Evolutionary conservation across 495 filamentous ascomycete species (phyloP).

Genomic region (Diplogelasinospora grovesii): DNA sequence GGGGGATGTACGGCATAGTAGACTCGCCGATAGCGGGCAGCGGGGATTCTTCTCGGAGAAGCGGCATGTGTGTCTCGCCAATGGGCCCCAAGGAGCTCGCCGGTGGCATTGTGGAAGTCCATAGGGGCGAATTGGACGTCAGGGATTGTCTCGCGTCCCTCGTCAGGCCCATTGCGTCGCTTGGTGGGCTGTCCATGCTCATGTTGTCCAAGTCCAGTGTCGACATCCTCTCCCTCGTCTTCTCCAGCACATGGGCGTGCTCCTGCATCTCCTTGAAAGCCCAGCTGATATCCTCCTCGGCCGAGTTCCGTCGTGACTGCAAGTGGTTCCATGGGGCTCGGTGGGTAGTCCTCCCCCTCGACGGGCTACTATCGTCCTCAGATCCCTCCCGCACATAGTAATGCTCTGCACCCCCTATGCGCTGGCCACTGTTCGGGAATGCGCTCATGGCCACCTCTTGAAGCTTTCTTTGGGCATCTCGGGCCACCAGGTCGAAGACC

Average conservation of each 20-base stretch:
- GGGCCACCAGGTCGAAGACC: slow-evolving; percentile 66
- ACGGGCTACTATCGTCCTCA: slow-evolving; percentile 31
- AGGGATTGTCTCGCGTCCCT: slow-evolving; percentile 27
- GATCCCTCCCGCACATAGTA: slow-evolving; percentile 49
- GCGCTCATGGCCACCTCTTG: slow-evolving; percentile 43
- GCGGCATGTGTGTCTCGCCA: slow-evolving; percentile 33
- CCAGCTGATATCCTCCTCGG: slow-evolving; percentile 42
- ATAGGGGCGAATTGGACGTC: slow-evolving; percentile 20
- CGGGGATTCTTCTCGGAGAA: slow-evolving; percentile 33
- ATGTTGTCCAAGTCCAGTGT: slow-evolving; percentile 37
- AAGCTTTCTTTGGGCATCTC: slow-evolving; percentile 65
- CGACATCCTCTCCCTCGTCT: slow-evolving; percentile 17
- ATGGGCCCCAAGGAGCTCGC: slow-evolving; percentile 23
- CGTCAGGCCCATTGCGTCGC: slow-evolving; percentile 36
- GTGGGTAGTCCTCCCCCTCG: slow-evolving; percentile 23
- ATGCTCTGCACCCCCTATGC: slow-evolving; percentile 45
- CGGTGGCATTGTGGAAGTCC: slow-evolving; percentile 13
- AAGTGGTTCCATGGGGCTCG: slow-evolving; percentile 28
- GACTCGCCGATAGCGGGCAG: slow-evolving; percentile 29
- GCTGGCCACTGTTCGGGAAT: slow-evolving; percentile 40
- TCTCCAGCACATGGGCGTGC: slow-evolving; percentile 31
- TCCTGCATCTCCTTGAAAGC: slow-evolving; percentile 46
- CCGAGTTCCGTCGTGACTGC: slow-evolving; percentile 36
- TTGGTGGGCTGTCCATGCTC: slow-evolving; percentile 36
- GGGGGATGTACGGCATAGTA: slow-evolving; percentile 19